phyloP scores from a whole-genome alignment of 73 alveolate species.

The Urostyla sp. region DNA sequence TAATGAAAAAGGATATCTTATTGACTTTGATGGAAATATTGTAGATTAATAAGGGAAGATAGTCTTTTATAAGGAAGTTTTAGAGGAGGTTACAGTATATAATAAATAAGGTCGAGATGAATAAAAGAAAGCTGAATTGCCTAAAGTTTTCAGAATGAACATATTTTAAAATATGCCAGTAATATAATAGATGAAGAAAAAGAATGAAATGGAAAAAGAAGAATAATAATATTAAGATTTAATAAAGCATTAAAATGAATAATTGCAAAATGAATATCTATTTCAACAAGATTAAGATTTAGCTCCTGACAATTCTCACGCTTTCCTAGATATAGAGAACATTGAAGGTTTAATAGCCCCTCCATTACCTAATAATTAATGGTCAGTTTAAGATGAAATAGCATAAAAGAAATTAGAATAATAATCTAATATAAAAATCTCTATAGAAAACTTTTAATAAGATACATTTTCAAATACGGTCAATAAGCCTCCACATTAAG shows the following conservation, averaged over 20 bases:
- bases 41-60: constrained; percentile 31
- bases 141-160: constrained; percentile 6
- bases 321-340: too few species aligned
- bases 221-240: background rate
- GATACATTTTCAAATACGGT: too few species aligned
- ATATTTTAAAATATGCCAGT: background rate
- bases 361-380: too few species aligned
- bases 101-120: background rate
- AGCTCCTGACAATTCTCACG: too few species aligned
- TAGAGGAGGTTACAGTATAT: constrained; percentile 1
- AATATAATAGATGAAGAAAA: background rate
- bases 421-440: background rate
- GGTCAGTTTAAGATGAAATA: too few species aligned
- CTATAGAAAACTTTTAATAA: too few species aligned
- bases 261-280: background rate
- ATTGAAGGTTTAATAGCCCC: background rate
- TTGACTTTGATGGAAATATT: constrained; percentile 44
- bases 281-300: background rate
- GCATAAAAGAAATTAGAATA: too few species aligned
- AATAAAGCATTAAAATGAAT: background rate
- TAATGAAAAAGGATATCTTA: constrained; percentile 34
- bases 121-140: background rate
- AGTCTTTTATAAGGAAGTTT: constrained; percentile 29
- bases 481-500: too few species aligned
- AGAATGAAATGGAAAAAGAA: background rate